Evolutionary conservation across 2,329 filamentous ascomycete genomes (phyloP).

Genomic region (Chaetomium globosum): DNA sequence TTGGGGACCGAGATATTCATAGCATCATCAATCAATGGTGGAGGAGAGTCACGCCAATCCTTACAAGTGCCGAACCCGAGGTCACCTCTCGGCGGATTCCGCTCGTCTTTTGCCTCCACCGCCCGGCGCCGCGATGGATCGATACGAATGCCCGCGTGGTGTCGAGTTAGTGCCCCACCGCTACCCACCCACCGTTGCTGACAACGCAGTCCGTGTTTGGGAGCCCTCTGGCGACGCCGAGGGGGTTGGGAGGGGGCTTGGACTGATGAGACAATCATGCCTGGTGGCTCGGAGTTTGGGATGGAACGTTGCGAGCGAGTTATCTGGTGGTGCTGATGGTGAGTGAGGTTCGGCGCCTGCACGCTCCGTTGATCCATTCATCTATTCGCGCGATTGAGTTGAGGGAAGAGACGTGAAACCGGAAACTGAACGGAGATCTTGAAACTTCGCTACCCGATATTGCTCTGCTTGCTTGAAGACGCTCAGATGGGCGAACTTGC

Average conservation of each 20-base stretch:
- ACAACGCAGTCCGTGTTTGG: conserved; percentile 7
- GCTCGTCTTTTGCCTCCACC: neutral
- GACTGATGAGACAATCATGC: neutral
- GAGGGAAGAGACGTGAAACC: neutral
- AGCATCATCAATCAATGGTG: conserved; percentile 1
- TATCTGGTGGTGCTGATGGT: neutral
- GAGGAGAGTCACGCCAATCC: neutral
- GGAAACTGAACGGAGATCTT: conserved; percentile 14
- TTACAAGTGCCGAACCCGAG: conserved; percentile 5
- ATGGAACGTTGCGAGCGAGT: neutral
- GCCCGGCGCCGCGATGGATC: neutral
- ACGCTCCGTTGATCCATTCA: neutral
- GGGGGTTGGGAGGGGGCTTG: too few species aligned
- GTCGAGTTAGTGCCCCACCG: neutral
- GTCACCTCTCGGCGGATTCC: neutral
- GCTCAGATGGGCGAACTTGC: neutral
- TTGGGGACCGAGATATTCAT: conserved; percentile 12
- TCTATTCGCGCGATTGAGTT: neutral
- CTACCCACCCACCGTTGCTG: conserved; percentile 12
- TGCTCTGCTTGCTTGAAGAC: conserved; percentile 7
- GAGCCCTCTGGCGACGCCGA: neutral
- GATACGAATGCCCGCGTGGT: neutral
- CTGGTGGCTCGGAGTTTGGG: neutral
- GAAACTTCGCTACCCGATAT: conserved; percentile 22
- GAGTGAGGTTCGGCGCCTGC: neutral